A percentile compares a stretch with the other conserved stretches of the same genome.
phyloP scores from a whole-genome alignment of 306 rosid genomes.

The Rosa rugosa region DNA sequence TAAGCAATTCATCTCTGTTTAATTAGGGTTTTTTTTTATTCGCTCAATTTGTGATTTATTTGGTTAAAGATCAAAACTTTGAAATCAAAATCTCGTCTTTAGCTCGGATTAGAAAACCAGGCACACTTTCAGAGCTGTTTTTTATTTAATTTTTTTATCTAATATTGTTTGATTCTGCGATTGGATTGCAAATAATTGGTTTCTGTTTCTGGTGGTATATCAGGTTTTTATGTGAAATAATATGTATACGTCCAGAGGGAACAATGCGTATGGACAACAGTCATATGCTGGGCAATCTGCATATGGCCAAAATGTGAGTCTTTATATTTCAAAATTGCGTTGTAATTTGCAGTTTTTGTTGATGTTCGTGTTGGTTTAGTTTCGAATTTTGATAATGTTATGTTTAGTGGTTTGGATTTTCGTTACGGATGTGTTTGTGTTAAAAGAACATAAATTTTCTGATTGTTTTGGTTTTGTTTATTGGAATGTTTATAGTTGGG shows the following conservation, averaged over 20 bases:
- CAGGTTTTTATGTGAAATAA: conserved; percentile 30
- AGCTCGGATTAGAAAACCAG: background rate
- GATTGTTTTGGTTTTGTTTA: conserved; percentile 4
- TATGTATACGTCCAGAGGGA: conserved; percentile 90
- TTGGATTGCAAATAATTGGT: background rate
- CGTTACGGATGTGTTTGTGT: background rate
- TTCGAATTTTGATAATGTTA: background rate
- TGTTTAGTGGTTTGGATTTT: background rate
- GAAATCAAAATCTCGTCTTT: background rate
- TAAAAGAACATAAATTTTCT: background rate
- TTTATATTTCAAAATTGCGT: background rate
- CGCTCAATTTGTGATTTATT: background rate
- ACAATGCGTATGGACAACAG: conserved; percentile 75
- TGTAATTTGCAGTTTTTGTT: background rate
- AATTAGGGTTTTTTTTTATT: conserved; percentile 9
- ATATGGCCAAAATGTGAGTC: conserved; percentile 69
- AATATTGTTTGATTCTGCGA: background rate
- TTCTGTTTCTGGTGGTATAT: background rate
- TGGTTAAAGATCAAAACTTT: background rate
- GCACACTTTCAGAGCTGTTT: background rate
- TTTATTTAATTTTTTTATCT: background rate
- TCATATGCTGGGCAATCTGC: conserved; percentile 82
- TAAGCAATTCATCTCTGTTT: background rate
- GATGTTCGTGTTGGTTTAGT: background rate
- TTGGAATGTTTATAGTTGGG: conserved; percentile 54